A percentile compares a stretch with the other conserved stretches of the same genome.
Evolutionary conservation across 2,329 filamentous ascomycete species (phyloP).

Genomic region (Orbilia quercus): DNA sequence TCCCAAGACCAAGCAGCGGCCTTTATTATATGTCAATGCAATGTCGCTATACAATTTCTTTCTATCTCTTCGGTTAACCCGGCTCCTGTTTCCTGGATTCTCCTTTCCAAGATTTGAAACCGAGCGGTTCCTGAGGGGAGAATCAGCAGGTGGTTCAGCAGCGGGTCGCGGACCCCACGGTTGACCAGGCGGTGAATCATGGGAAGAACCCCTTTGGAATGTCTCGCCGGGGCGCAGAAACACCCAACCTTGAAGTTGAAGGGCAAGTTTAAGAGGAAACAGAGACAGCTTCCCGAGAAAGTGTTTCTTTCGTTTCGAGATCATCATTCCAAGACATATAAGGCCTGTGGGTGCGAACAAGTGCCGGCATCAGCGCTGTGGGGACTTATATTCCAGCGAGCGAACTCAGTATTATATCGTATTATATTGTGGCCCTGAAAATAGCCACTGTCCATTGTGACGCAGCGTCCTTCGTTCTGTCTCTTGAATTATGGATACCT

Average conservation of each 20-base stretch:
- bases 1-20: slow-evolving; percentile 14
- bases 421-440: too few species aligned
- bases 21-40: slow-evolving; percentile 36
- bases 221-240: slow-evolving; percentile 9
- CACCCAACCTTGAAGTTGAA: slow-evolving; percentile 13
- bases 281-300: slow-evolving; percentile 15
- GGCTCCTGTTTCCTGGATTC: slow-evolving; percentile 12
- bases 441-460: slow-evolving; percentile 33
- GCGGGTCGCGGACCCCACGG: slow-evolving; percentile 25
- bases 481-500: slow-evolving; percentile 22
- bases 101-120: slow-evolving; percentile 43
- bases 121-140: slow-evolving; percentile 52
- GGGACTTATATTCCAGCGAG: slow-evolving; percentile 4
- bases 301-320: slow-evolving; percentile 54
- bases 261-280: slow-evolving; percentile 50
- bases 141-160: slow-evolving; percentile 20
- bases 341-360: slow-evolving; percentile 2
- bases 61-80: slow-evolving; percentile 15
- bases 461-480: slow-evolving; percentile 22
- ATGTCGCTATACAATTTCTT: slow-evolving; percentile 14
- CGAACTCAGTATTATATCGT: slow-evolving; percentile 16
- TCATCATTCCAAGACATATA: slow-evolving; percentile 23
- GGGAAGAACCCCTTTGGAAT: slow-evolving; percentile 22
- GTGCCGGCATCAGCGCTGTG: slow-evolving; percentile 27
- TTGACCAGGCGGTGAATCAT: slow-evolving; percentile 35